These are phyloP conservation scores for Sequoia sempervirens DNA, from an alignment of 75 land plant genomes.

Conservation along the genomic window DNA sequence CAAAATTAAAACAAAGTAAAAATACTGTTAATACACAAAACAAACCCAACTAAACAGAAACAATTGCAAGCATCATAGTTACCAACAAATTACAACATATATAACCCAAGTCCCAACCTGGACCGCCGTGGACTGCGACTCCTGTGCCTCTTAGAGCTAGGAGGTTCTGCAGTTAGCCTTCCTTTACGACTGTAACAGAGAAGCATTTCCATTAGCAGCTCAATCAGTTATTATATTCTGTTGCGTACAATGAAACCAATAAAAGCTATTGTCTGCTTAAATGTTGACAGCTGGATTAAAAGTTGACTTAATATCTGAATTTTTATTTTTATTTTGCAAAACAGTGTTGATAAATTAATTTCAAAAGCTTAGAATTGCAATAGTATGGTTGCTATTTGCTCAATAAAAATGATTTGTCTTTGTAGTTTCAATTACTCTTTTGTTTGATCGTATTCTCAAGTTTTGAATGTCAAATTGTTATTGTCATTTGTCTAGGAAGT, in stretches of 20 bases:
- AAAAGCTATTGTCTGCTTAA: not conserved
- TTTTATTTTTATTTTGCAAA: not conserved
- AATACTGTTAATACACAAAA: not conserved
- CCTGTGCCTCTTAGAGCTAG: not conserved
- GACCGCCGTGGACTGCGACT: constrained; percentile 10
- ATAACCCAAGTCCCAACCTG: not conserved
- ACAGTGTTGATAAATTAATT: not conserved
- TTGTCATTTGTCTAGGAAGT: not conserved
- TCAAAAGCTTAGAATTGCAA: not conserved
- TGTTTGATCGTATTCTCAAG: not conserved
- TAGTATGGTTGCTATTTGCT: not conserved
- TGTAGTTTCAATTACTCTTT: not conserved
- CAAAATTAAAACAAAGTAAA: not conserved
- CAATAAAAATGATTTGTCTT: not conserved
- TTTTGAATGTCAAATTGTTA: not conserved
- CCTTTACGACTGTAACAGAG: not conserved
- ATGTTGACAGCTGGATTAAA: not conserved
- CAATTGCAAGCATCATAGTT: not conserved
- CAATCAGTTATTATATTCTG: not conserved
- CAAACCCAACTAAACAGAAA: not conserved
- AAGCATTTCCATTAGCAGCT: not conserved
- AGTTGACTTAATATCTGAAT: not conserved
- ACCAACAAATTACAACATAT: too few relatives aligned
- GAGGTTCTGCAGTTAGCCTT: constrained; percentile 8
- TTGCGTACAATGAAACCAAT: not conserved